Evolutionary conservation across 192 early-diverging fungal genomes (phyloP).

Genomic region (Rhizoclosmatium sp.): DNA sequence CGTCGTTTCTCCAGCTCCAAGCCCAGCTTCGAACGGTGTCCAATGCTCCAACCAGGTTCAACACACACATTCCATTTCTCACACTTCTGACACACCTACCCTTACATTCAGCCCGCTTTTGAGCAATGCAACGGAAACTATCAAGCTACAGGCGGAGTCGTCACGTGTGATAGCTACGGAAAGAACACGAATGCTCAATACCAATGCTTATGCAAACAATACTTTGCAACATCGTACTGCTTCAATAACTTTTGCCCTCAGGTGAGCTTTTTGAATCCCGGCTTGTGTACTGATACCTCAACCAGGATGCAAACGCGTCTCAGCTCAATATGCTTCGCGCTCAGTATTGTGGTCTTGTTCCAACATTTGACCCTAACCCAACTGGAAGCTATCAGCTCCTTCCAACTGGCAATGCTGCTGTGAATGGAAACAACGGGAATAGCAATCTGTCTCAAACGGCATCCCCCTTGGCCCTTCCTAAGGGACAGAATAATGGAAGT

Average conservation of each 20-base stretch:
- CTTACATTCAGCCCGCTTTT: not conserved
- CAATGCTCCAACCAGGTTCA: not conserved
- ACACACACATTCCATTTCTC: not conserved
- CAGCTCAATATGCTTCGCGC: not conserved
- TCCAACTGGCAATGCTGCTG: not conserved
- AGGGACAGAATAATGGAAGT: not conserved
- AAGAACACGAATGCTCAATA: not conserved
- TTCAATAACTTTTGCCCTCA: slow-evolving; percentile 3
- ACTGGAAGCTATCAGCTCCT: not conserved
- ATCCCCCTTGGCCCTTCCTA: not conserved
- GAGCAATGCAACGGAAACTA: slow-evolving; percentile 3
- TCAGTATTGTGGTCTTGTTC: not conserved
- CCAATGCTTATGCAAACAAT: slow-evolving; percentile 3
- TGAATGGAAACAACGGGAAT: not conserved
- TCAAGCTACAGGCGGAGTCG: not conserved
- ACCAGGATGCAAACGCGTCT: not conserved
- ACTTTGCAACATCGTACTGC: not conserved
- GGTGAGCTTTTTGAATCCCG: not conserved
- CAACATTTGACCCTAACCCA: not conserved
- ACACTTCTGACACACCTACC: not conserved
- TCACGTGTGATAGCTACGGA: not conserved
- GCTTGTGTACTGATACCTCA: not conserved
- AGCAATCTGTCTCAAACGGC: not conserved
- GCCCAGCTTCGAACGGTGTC: too few relatives aligned
- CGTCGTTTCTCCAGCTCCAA: too few relatives aligned